Evolutionary conservation across 148 eudicot species (phyloP).

Genomic region (Diospyros kaki): DNA sequence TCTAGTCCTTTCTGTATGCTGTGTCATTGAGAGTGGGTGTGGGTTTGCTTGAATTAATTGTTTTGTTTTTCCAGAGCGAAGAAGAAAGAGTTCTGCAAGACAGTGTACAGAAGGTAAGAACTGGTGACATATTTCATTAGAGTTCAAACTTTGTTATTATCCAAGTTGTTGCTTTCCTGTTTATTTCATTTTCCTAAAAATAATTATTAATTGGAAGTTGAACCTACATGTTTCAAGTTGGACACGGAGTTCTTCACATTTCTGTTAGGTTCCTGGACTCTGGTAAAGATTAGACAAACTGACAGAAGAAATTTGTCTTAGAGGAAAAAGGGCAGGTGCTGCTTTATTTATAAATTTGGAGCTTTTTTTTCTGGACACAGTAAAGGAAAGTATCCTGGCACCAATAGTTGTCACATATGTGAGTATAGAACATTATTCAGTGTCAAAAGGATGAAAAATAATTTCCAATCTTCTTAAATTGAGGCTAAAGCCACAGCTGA

Average conservation of each 20-base stretch:
- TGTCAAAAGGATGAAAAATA: no score
- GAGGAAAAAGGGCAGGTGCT: background rate
- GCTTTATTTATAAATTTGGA: no score
- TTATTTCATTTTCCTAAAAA: background rate
- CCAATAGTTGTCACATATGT: no score
- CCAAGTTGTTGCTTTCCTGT: background rate
- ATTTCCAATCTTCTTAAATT: no score
- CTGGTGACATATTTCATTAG: background rate
- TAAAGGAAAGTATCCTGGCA: no score
- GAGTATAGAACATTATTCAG: no score
- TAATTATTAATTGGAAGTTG: background rate
- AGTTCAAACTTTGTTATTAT: background rate
- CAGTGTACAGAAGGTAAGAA: conserved; percentile 52
- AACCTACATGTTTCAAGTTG: background rate
- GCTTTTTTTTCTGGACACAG: no score
- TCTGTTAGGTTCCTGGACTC: background rate
- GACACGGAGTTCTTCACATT: background rate
- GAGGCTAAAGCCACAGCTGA: no score
- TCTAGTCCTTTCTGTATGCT: conserved; percentile 1
- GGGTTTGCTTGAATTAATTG: background rate
- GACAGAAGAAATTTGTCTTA: background rate
- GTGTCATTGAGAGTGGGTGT: background rate
- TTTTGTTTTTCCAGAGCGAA: conserved; percentile 56
- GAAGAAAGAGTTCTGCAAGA: conserved; percentile 75
- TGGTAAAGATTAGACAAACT: background rate